Evolutionary conservation across 441 rosid genomes (phyloP), one percentile per base, ranked within the genome.

Genomic region (Breynia disticha): DNA sequence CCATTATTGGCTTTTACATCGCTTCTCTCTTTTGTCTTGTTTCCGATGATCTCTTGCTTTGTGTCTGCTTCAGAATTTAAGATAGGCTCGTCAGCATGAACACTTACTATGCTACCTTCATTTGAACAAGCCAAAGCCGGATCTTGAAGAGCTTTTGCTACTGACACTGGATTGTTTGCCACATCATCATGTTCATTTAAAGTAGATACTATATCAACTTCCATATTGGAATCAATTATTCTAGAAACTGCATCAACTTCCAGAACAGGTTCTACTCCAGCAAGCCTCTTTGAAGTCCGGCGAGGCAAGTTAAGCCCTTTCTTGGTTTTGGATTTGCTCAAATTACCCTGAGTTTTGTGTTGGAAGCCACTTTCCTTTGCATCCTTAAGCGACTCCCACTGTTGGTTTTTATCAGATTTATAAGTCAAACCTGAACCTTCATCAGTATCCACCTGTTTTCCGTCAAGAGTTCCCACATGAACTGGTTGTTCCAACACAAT

Each of bases 221-320:
- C 32, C 32, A 24, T 24, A 24, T 24, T 7, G 7, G 7, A 7
- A 2, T 24, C 32, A 24, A 24, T 7, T 24, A 24, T 24, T 2
- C 32, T 24, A 24, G 43, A 19, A 16, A 19, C 15, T 9, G 35
- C 11, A 13, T 46, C 32, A 2, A 13, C 16, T 32, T 11, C 11
- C 43, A 46, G 20, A 39, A 44, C 22, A 1, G 60, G 45, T 53
- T 59, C 48, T 58, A 28, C 45, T 13, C 60, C 74, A 54, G 70
- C 64, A 61, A 65, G 68, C 52, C 64, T 70, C 41, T 64, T 73
- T 5, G 77, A 75, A 50, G 77, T 65, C 16, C 66, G 59, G 42
- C 46, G 46, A 20, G 72, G 69, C 62, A 72, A 50, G 57, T 51
- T 50, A 28, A 47, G 38, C 38, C 48, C 73, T 52, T 67, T 65